Evolutionary conservation across 257 asterid genomes (phyloP), one percentile per base, ranked within the genome.

Genomic region (Fraxinus cuspidata): DNA sequence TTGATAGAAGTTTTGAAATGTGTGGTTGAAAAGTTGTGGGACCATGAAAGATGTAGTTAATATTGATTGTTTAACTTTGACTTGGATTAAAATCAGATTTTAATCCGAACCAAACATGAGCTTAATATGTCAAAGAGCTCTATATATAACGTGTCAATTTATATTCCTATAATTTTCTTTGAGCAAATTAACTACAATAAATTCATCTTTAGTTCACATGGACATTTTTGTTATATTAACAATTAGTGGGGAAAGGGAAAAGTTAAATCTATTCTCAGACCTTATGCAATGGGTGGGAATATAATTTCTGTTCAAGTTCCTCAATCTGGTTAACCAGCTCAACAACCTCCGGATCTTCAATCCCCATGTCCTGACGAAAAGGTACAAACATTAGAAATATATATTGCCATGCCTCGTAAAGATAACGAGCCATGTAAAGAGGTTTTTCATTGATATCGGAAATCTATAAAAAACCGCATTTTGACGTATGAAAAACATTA

Each of bases 221-320:
- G 51, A 12, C 18, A 42, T 12, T 42, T 42, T 12, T 11, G 18
- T 11, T 42, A 42, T 42, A 42, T 12, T 42, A 15, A 42, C 51
- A n/a, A n/a, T n/a, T 19, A 73, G 18, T 23, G 68, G 68, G 75
- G 66, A 76, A 74, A 56, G 47, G 58, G 21, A 71, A 74, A 42
- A 42, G 51, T 42, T 74, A 35, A 35, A 21, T 68, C 28, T 81
- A n/a, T 51, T 25, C 51, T 70, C 74, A 75, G 74, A 95, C 99
- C 98, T 95, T 90, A 87, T 91, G 91, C 74, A 90, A 66, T 29
- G 98, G 94, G 80, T 93, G 98, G 79, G 94, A 86, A 82, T 86
- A 76, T 83, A 95, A 78, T 80, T 91, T 89, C 77, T 87, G 90
- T 84, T 95, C 98, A 72, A 93, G 92, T 78, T 93, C 96, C 90